Conservation (phyloP, 306 rosid species). For the Datisca glomerata region DNA sequence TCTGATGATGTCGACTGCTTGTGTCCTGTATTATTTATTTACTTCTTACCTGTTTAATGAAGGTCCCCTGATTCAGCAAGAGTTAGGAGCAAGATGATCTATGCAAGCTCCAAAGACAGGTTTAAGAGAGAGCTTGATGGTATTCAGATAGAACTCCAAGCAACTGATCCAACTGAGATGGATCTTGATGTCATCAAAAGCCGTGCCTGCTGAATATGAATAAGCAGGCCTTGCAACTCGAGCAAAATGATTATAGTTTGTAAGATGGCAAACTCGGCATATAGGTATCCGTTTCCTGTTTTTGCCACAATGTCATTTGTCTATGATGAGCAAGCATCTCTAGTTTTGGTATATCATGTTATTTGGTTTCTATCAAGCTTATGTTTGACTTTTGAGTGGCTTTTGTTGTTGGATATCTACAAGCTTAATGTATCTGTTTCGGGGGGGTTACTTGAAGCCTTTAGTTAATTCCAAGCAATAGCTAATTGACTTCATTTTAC, state of each 20-base stretch:
- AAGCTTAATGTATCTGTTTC: too few relatives aligned
- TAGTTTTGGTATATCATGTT: too few relatives aligned
- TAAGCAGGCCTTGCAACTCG: constrained; percentile 18
- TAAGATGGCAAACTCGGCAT: constrained; percentile 16
- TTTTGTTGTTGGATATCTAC: too few relatives aligned
- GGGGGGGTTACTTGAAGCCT: too few relatives aligned
- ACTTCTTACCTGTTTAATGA: constrained; percentile 16
- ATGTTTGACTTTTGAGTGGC: too few relatives aligned
- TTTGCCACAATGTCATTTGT: too few relatives aligned
- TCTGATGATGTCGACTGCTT: neutral
- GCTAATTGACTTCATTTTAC: too few relatives aligned
- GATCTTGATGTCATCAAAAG: constrained; percentile 64
- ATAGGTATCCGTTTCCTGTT: too few relatives aligned
- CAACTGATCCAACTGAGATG: constrained; percentile 84
- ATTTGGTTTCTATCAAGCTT: too few relatives aligned
- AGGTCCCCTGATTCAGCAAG: constrained; percentile 77
- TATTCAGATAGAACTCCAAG: constrained; percentile 71
- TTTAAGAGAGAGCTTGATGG: constrained; percentile 95
- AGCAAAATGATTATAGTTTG: constrained; percentile 31
- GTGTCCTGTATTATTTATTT: neutral
- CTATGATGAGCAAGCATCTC: too few relatives aligned
- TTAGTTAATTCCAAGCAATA: too few relatives aligned
- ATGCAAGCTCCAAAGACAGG: constrained; percentile 87
- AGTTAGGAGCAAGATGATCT: constrained; percentile 89
- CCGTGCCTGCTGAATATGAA: constrained; percentile 44